phyloP scores from a whole-genome alignment of 2,329 filamentous ascomycete genomes.

The Colletotrichum camelliae region DNA sequence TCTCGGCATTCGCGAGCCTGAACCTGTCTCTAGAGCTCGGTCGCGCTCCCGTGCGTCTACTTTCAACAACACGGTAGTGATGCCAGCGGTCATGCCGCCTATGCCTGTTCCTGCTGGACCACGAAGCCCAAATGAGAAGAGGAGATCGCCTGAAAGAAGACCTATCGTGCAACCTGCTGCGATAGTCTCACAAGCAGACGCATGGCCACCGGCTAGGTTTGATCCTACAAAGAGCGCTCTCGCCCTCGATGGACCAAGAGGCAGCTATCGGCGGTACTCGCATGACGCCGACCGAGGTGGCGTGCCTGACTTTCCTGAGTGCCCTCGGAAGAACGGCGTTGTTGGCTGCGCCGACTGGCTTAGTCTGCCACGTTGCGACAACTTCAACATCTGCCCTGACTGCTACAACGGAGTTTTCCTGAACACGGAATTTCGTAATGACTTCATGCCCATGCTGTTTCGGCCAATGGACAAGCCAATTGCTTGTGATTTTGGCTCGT shows the following conservation, averaged over 20 bases:
- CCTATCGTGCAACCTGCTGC: neutral
- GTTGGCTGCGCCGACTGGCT: constrained; percentile 79
- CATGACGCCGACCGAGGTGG: constrained; percentile 53
- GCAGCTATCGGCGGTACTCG: constrained; percentile 58
- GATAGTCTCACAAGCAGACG: neutral
- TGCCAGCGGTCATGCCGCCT: constrained; percentile 25
- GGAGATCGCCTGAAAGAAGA: constrained; percentile 24
- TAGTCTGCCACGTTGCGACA: constrained; percentile 71
- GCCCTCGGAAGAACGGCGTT: constrained; percentile 68
- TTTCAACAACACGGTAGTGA: constrained; percentile 22
- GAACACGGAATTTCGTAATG: constrained; percentile 68
- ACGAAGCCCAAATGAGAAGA: constrained; percentile 26
- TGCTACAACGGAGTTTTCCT: constrained; percentile 78
- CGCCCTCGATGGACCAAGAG: constrained; percentile 43
- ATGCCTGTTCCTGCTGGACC: constrained; percentile 25
- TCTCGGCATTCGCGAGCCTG: constrained; percentile 9
- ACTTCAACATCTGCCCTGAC: constrained; percentile 81
- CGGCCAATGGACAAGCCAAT: constrained; percentile 63
- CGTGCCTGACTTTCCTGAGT: constrained; percentile 64
- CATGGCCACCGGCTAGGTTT: constrained; percentile 54
- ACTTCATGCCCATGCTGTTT: constrained; percentile 67
- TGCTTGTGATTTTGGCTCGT: constrained; percentile 79
- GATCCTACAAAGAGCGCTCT: constrained; percentile 42
- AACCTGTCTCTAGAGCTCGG: constrained; percentile 3
- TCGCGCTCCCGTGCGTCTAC: constrained; percentile 33